Evolutionary conservation across 2,329 filamentous ascomycete species (phyloP).

Genomic region (Rosellinia necatrix): DNA sequence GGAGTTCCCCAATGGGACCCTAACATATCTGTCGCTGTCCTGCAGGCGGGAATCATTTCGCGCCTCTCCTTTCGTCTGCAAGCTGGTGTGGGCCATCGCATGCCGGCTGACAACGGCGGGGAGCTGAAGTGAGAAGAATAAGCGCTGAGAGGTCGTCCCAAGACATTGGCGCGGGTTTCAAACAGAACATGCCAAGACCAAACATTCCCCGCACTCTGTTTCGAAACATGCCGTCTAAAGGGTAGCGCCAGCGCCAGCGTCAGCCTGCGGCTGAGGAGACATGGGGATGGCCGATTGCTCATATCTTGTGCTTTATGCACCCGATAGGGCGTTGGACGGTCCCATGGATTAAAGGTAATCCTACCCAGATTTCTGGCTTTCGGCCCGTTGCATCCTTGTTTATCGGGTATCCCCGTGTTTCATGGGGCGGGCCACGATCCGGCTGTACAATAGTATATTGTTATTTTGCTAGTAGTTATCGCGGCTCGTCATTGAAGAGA

Average conservation of each 20-base stretch:
- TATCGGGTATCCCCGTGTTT: no score
- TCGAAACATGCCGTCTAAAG: conserved; percentile 10
- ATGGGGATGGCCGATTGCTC: background rate
- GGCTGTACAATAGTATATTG: no score
- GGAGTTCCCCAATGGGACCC: conserved; percentile 3
- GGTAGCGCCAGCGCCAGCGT: conserved; percentile 1
- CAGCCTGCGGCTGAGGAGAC: conserved; percentile 13
- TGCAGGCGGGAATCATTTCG: conserved; percentile 4
- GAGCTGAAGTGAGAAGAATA: conserved; percentile 3
- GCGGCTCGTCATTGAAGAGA: no score
- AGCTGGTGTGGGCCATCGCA: background rate
- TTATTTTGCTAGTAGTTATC: no score
- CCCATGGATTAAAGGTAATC: no score
- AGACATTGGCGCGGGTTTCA: conserved; percentile 15
- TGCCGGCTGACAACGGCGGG: background rate
- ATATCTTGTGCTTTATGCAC: background rate
- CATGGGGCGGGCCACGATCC: no score
- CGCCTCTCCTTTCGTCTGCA: conserved; percentile 19
- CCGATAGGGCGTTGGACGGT: no score
- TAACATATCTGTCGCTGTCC: background rate
- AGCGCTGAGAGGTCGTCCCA: conserved; percentile 8
- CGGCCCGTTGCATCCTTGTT: no score
- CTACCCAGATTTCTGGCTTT: background rate
- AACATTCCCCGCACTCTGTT: conserved; percentile 15
- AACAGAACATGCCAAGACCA: conserved; percentile 17